phyloP scores from a whole-genome alignment of 2,329 filamentous ascomycete genomes.

The Stenocarpella maydis region DNA sequence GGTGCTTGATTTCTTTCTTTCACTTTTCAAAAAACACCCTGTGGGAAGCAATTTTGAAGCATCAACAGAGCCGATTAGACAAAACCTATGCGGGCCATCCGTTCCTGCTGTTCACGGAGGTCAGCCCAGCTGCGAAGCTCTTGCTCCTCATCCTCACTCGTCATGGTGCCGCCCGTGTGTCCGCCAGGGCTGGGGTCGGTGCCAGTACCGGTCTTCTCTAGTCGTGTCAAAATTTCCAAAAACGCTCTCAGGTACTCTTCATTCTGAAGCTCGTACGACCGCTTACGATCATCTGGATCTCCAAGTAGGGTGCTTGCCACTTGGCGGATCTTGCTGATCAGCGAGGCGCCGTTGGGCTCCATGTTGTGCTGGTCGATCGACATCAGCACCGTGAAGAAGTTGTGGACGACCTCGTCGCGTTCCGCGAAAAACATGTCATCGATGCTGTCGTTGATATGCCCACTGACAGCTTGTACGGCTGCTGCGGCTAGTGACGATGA shows the following conservation, averaged over 20 bases:
- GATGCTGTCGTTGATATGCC: slow-evolving; percentile 67
- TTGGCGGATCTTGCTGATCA: slow-evolving; percentile 85
- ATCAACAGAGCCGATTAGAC: background rate
- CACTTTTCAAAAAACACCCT: background rate
- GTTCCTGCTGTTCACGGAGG: slow-evolving; percentile 78
- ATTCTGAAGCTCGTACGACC: slow-evolving; percentile 61
- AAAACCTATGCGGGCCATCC: slow-evolving; percentile 42
- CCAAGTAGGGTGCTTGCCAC: slow-evolving; percentile 83
- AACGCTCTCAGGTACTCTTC: slow-evolving; percentile 78
- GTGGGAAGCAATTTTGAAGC: background rate
- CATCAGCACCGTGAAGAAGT: slow-evolving; percentile 76
- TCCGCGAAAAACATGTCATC: slow-evolving; percentile 75
- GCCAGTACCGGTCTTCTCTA: slow-evolving; percentile 69
- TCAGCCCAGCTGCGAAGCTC: slow-evolving; percentile 82
- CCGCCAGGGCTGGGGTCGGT: slow-evolving; percentile 35
- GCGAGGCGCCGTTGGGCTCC: slow-evolving; percentile 72
- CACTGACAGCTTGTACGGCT: slow-evolving; percentile 51
- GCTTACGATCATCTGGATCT: slow-evolving; percentile 59
- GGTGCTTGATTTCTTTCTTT: background rate
- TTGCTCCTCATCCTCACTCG: slow-evolving; percentile 72
- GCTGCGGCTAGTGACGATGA: slow-evolving; percentile 45
- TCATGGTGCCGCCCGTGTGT: slow-evolving; percentile 50
- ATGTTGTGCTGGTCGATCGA: slow-evolving; percentile 86
- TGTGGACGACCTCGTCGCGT: slow-evolving; percentile 81
- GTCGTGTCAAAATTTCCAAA: slow-evolving; percentile 75